Evolutionary conservation across 23 red algal genomes (phyloP), one percentile per base, ranked within the genome.

Genomic region (Cyanidioschyzon merolae): DNA sequence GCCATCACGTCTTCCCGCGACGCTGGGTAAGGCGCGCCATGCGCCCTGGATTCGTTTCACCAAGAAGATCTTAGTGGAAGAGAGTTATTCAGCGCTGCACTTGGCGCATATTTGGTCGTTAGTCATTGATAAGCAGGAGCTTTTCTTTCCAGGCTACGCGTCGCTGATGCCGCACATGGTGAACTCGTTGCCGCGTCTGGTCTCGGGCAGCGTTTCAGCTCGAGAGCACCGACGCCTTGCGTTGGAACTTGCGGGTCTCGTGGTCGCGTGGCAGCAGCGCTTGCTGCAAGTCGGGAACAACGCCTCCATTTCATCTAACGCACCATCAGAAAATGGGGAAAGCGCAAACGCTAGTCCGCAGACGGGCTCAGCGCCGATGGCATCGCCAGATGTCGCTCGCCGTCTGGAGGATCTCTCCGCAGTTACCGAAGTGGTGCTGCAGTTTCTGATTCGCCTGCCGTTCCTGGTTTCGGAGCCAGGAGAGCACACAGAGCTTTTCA

Each of bases 31-130:
- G 16, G 83, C 88, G 39, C 87, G 88, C 37, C 88, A 89, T 39
- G 84, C 88, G 24, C 81, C 88, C 1, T 90, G 89, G 89, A 92
- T 92, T 27, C 76, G 94, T 21, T 98, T 90, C 45, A 98, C 88
- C 1, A 88, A 85, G 76, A 98, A 92, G 39, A 89, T 98, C 0
- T 68, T 98, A 24, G 38, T 88, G 35, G 94, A 98, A 75, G 94
- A 98, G 68, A 88, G 94, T 34, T 85, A 85, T 75, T 89, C 82
- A 26, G 36, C 83, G 38, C 79, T 58, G 79, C 87, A 92, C 40
- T 59, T 98, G 18, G 86, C 89, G 7, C 94, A 98, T 68, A 91
- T 98, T 7, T 91, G 82, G 88, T 79, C 88, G 24, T 41, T 98
- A n/a, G 89, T 98, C 37, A 80, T 78, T 1, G 82, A 85, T 0